These are phyloP conservation scores for Colletotrichum gloeosporioides DNA, from an alignment of 2,329 filamentous ascomycete species.

Conservation along the genomic window DNA sequence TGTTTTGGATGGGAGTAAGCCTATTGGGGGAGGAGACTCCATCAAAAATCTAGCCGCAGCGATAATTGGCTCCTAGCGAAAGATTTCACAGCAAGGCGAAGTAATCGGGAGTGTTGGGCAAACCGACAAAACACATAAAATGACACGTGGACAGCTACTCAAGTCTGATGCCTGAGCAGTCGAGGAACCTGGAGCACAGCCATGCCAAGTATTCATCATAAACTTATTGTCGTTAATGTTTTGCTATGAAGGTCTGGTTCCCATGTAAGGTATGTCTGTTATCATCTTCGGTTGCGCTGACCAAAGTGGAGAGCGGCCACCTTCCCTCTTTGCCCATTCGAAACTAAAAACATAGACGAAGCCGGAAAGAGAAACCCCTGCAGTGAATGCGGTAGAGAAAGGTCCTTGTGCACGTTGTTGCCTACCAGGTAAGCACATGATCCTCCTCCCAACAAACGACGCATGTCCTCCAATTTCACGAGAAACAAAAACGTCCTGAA, in stretches of 20 bases:
- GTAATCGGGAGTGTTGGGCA: not conserved
- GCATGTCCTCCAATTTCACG: not conserved
- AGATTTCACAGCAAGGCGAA: not conserved
- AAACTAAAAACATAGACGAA: not conserved
- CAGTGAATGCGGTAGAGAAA: not conserved
- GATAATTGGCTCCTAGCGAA: not conserved
- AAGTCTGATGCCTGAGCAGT: not conserved
- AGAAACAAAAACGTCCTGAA: not conserved
- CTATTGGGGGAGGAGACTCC: not conserved
- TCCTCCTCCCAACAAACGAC: not conserved
- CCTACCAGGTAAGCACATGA: not conserved
- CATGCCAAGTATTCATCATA: not conserved
- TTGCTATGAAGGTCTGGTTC: not conserved
- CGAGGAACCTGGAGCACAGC: not conserved
- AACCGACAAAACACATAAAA: not conserved
- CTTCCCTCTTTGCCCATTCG: not conserved
- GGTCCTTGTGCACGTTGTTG: not conserved
- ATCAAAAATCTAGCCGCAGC: not conserved
- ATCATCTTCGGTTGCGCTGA: not conserved
- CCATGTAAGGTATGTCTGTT: not conserved
- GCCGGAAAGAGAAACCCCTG: constrained; percentile 3
- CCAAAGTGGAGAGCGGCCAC: not conserved
- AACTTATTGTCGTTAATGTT: not conserved
- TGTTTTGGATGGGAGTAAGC: not conserved
- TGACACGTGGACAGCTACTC: not conserved